A percentile compares a stretch with the other conserved stretches of the same genome.
Conservation (phyloP, 768 basidiomycete species). For the Brasilioporus rufonigricans region DNA sequence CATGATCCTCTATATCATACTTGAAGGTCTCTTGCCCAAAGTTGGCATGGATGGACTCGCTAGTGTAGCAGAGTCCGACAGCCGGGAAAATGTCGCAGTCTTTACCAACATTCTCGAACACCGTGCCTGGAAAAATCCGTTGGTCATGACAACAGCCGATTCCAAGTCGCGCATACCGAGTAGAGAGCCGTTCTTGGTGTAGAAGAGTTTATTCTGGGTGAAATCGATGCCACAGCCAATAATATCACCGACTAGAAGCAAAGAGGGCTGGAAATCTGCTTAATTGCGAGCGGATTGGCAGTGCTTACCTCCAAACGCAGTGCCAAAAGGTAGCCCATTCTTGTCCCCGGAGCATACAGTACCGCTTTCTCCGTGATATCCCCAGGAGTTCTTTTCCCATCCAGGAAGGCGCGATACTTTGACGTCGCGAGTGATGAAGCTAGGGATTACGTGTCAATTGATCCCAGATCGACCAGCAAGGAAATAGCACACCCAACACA, state of each 20-base stretch:
- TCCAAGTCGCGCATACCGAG: constrained; percentile 45
- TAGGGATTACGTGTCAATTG: constrained; percentile 28
- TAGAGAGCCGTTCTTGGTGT: constrained; percentile 81
- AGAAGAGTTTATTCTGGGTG: constrained; percentile 75
- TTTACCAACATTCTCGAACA: constrained; percentile 71
- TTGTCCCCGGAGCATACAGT: constrained; percentile 71
- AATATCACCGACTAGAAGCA: constrained; percentile 67
- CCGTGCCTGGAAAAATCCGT: constrained; percentile 44
- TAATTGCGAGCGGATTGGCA: background rate
- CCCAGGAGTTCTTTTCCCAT: constrained; percentile 85
- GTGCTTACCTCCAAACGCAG: constrained; percentile 73
- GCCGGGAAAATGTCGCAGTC: constrained; percentile 74
- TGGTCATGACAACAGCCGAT: constrained; percentile 8
- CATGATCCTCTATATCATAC: constrained; percentile 88
- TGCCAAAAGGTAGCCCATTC: constrained; percentile 71
- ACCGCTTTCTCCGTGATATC: constrained; percentile 91
- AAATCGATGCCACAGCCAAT: constrained; percentile 95
- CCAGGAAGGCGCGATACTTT: constrained; percentile 78
- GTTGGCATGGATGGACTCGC: constrained; percentile 81
- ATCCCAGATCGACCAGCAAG: background rate
- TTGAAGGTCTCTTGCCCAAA: constrained; percentile 85
- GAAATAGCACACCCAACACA: constrained; percentile 65
- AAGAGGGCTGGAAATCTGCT: constrained; percentile 4
- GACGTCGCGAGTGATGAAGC: constrained; percentile 66
- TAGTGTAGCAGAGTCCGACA: constrained; percentile 80